A percentile compares a stretch with the other conserved stretches of the same genome.
Evolutionary conservation across 768 basidiomycete species (phyloP).

Genomic region (Mycena sanguinolenta): DNA sequence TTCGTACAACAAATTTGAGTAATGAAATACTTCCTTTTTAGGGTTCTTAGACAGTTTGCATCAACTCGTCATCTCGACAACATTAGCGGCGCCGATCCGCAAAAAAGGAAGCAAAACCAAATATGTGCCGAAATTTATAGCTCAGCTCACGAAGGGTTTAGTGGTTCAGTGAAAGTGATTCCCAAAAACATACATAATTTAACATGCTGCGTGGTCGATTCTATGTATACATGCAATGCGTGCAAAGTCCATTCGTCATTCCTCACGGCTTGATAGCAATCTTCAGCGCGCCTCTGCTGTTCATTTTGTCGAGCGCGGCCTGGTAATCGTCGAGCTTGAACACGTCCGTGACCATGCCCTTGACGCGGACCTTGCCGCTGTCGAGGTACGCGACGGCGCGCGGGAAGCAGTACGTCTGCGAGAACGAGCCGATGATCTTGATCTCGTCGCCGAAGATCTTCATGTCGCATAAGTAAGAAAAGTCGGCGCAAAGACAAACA

Average conservation of each 20-base stretch:
- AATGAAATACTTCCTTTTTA: neutral
- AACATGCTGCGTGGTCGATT: neutral
- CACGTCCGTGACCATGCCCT: constrained; percentile 74
- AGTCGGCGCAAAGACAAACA: neutral
- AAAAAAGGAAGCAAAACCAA: neutral
- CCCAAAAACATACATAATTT: neutral
- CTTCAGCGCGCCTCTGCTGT: constrained; percentile 54
- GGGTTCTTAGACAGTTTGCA: neutral
- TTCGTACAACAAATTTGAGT: neutral
- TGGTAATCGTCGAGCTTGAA: constrained; percentile 61
- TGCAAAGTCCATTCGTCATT: neutral
- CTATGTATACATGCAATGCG: neutral
- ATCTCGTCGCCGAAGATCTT: constrained; percentile 81
- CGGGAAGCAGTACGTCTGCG: constrained; percentile 92
- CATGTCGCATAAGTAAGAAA: constrained; percentile 1
- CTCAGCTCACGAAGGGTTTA: neutral
- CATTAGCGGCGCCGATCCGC: neutral
- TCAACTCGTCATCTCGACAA: constrained; percentile 6
- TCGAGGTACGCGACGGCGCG: constrained; percentile 94
- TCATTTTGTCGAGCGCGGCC: constrained; percentile 67
- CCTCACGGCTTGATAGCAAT: constrained; percentile 69
- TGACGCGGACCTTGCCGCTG: constrained; percentile 83
- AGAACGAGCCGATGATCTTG: constrained; percentile 93
- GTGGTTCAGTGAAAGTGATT: neutral
- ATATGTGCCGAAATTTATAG: neutral